Percentiles rank a stretch among this genome's conserved stretches.
These are phyloP conservation scores for Uncinocarpus reesii DNA, from an alignment of 2,329 filamentous ascomycete genomes.

Conservation along the genomic window DNA sequence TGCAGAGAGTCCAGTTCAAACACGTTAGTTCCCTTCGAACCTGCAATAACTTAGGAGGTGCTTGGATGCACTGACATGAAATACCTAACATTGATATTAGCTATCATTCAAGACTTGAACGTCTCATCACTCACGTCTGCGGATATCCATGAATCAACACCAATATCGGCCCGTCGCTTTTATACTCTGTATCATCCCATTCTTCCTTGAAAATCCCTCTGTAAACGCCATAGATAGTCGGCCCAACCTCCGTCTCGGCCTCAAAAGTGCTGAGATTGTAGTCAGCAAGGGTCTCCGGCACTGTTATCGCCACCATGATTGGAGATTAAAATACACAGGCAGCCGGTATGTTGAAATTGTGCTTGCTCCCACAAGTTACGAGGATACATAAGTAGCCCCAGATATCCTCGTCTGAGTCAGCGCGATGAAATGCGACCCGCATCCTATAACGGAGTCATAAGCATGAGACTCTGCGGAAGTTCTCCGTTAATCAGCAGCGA, in stretches of 20 bases:
- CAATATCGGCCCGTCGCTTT: constrained; percentile 6
- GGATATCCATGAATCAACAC: constrained; percentile 16
- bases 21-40: too few relatives aligned
- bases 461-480: too few relatives aligned
- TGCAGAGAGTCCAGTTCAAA: neutral
- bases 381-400: too few relatives aligned
- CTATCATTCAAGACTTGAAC: neutral
- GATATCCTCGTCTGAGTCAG: too few relatives aligned
- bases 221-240: constrained; percentile 8
- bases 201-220: constrained; percentile 10
- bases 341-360: too few relatives aligned
- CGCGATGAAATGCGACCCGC: too few relatives aligned
- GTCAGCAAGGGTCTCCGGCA: constrained; percentile 8
- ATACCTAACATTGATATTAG: neutral
- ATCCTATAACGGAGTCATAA: too few relatives aligned
- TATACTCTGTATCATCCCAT: neutral
- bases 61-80: constrained; percentile 10
- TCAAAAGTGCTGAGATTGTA: constrained; percentile 13
- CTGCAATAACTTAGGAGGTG: too few relatives aligned
- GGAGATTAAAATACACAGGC: too few relatives aligned
- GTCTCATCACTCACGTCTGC: constrained; percentile 12
- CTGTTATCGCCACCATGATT: constrained; percentile 13
- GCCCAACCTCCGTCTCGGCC: constrained; percentile 5
- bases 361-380: too few relatives aligned
- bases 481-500: too few relatives aligned